A percentile compares a stretch with the other conserved stretches of the same genome.
phyloP scores from a whole-genome alignment of 257 asterid species.

The Salvia miltiorrhiza region DNA sequence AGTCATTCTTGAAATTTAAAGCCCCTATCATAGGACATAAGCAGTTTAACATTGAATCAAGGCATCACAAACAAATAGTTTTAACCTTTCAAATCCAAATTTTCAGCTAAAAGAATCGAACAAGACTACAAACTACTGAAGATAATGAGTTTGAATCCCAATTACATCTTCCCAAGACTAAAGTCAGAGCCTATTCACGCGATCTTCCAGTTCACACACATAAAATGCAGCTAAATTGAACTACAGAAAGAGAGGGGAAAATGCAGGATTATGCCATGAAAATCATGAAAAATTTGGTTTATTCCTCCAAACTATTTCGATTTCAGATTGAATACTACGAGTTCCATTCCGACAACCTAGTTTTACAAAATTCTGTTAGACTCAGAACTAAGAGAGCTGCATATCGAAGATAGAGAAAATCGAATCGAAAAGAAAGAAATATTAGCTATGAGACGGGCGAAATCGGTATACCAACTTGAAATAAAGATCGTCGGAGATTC shows the following conservation, averaged over 20 bases:
- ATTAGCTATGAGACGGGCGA: constrained; percentile 3
- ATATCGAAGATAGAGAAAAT: constrained; percentile 1
- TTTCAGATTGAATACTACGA: constrained; percentile 7
- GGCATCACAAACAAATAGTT: neutral
- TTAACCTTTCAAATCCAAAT: neutral
- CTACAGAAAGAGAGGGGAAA: neutral
- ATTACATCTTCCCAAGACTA: neutral
- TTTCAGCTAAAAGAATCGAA: neutral
- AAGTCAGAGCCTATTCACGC: neutral
- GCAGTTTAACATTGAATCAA: constrained; percentile 13
- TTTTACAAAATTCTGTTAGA: neutral
- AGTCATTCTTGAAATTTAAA: constrained; percentile 33
- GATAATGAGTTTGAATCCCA: no score
- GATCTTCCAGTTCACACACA: neutral
- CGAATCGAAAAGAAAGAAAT: neutral
- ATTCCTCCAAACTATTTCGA: neutral
- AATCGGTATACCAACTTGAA: neutral
- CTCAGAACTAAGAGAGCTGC: no score
- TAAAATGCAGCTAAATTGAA: constrained; percentile 9
- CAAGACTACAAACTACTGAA: no score
- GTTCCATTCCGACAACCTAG: neutral
- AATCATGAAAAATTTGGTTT: neutral
- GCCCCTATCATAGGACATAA: constrained; percentile 14
- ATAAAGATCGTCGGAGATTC: neutral
- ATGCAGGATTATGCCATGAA: neutral